Base-by-base conservation (phyloP, 768 basidiomycete species). In the Lactarius sp. region DNA sequence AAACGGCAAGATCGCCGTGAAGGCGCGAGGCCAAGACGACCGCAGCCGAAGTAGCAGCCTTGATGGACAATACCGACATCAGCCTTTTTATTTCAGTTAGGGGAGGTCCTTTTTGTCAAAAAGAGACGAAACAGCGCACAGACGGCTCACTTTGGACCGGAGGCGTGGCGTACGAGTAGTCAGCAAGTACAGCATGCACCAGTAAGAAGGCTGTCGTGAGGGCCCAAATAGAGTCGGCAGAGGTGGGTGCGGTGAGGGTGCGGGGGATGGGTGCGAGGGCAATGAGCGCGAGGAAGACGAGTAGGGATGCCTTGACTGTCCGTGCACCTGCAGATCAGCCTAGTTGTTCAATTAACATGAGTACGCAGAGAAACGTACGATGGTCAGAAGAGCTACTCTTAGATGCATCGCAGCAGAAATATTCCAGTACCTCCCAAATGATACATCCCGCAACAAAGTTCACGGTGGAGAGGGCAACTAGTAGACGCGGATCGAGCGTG, bases 141-240 rank as follows among this genome's bases (percentile, higher is more conserved):
- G 58, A 63, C 56, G 50, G 64, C 51, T 60, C 59, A 18, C 52
- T 53, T 55, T 47, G 41, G 55, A 61, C n/a, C 6, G 42, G 56
- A 49, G 74, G 72, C 61, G 77, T 75, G 58, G 76, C 75, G 64
- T 80, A 78, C 64, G 84, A 83, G 72, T 93, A 96, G 75, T 97
- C 93, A 14, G 90, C 90, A 53, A 98, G 77, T 62, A 95, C 77
- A 20, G 86, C 80, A 72, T 95, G 93, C 44, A 97, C 77, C 57
- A 84, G 77, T 74, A 98, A 92, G 50, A 98, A 82, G 56, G 81
- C 79, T 4, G 91, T 90, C n/a, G 93, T 85, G 56, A 98, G 76
- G 6, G 96, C 94, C 94, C 94, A 98, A 67, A 98, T 95, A 34
- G 94, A 94, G 73, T 99, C 97, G 13, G 91, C 91, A 44, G 96